Base-by-base conservation (phyloP, 2,329 filamentous ascomycete species). In the Onygenales sp. region DNA sequence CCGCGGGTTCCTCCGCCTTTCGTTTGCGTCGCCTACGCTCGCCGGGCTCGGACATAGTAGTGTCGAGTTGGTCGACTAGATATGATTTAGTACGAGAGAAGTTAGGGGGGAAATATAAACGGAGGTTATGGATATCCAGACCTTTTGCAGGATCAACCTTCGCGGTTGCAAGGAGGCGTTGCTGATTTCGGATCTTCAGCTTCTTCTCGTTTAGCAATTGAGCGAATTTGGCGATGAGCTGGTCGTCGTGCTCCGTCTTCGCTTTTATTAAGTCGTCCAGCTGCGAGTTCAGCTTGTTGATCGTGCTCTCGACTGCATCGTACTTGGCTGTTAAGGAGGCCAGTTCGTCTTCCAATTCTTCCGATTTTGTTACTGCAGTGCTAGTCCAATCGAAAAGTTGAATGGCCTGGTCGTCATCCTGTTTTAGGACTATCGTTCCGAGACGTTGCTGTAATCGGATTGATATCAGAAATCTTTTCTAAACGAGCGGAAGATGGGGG, bases 161-260 rank as follows among this genome's bases (percentile, higher is more conserved):
- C 7, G 76, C 76, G 33, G 72, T 69, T 13, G 75, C 73, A 11
- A 84, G 63, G 5, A 83, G 64, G 21, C 80, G 73, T 61, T 81
- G 79, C 64, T 83, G 80, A 59, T 83, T 81, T 49, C 82, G 69
- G 48, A 84, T 83, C 62, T 84, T 84, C 5, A 80, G 70, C 67
- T 84, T 84, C 67, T 85, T 85, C 57, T 78, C 75, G 54, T 85
- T 84, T 7, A 85, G 67, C 27, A 85, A 61, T 47, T 75, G 73
- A 51, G 74, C 74, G 56, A 83, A 83, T 61, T 81, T 82, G 53
- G 73, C 70, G n/a, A 84, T 65, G 57, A 84, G 66, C 45, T 76
- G 73, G 14, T 75, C 71, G 57, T 85, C 81, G 55, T 83, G 75
- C 50, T 78, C 74, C 56, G 69, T 69, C 60, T 84, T 84, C 1